phyloP scores from a whole-genome alignment of 2,329 filamentous ascomycete genomes.

The Claviceps digitariae region DNA sequence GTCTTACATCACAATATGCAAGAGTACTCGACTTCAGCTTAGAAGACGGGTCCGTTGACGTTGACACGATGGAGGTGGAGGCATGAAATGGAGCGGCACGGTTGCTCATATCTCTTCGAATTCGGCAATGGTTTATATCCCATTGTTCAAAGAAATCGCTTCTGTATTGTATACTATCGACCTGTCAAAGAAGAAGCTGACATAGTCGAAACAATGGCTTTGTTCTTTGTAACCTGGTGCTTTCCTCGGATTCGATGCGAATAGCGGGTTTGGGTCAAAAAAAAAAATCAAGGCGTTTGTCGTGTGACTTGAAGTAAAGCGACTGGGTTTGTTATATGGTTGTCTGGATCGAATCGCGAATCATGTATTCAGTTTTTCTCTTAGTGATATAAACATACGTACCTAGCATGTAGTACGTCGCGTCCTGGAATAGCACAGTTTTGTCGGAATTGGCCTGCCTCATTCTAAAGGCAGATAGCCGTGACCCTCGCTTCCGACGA shows the following conservation, averaged over 20 bases:
- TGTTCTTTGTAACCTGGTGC: not conserved
- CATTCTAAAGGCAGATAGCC: not conserved
- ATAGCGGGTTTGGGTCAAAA: not conserved
- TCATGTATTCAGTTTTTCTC: not conserved
- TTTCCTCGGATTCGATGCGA: not conserved
- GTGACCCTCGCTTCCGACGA: not conserved
- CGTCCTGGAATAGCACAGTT: not conserved
- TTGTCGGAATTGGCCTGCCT: not conserved
- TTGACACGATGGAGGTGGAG: constrained; percentile 30
- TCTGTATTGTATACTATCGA: not conserved
- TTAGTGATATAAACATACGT: not conserved
- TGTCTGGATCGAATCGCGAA: not conserved
- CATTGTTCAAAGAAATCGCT: not conserved
- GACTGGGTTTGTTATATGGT: not conserved
- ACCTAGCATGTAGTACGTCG: not conserved
- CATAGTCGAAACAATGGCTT: not conserved
- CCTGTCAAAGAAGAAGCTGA: not conserved
- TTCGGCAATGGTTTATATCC: not conserved
- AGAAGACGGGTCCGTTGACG: constrained; percentile 30
- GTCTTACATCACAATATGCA: constrained; percentile 90
- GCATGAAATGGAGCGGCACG: constrained; percentile 9
- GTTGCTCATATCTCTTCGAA: not conserved
- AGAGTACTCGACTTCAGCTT: constrained; percentile 55
- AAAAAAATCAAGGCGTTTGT: not conserved
- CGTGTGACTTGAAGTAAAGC: not conserved